Conservation (phyloP, 495 filamentous ascomycete genomes). For the Xylaria grammica region DNA sequence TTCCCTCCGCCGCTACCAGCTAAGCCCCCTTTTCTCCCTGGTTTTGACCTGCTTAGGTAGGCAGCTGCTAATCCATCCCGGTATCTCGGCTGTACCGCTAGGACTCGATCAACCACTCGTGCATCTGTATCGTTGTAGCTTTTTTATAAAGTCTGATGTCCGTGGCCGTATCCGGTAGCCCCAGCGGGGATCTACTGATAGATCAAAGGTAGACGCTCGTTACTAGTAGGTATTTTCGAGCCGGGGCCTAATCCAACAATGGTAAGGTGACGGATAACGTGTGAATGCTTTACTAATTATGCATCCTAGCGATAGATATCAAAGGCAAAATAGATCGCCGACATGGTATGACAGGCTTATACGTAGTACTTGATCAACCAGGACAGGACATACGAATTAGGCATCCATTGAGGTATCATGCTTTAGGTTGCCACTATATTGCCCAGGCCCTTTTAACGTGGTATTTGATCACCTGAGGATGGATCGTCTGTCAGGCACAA, state of each 20-base stretch:
- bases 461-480: background rate
- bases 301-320: no score
- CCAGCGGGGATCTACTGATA: background rate
- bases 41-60: conserved; percentile 11
- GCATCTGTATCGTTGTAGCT: background rate
- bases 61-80: background rate
- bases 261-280: no score
- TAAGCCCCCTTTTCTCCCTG: background rate
- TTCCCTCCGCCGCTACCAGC: background rate
- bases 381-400: background rate
- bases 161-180: background rate
- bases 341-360: no score
- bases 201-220: background rate
- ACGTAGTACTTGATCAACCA: background rate
- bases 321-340: no score
- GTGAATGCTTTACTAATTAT: no score
- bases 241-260: no score
- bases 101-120: conserved; percentile 8
- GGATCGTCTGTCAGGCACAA: background rate
- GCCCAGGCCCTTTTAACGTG: background rate
- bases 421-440: no score
- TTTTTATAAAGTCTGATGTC: background rate
- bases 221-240: no score
- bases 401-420: background rate
- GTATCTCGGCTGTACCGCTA: conserved; percentile 3